Evolutionary conservation across 2,329 filamentous ascomycete species (phyloP), one percentile per base, ranked within the genome.

Genomic region (Cercospora sojina): DNA sequence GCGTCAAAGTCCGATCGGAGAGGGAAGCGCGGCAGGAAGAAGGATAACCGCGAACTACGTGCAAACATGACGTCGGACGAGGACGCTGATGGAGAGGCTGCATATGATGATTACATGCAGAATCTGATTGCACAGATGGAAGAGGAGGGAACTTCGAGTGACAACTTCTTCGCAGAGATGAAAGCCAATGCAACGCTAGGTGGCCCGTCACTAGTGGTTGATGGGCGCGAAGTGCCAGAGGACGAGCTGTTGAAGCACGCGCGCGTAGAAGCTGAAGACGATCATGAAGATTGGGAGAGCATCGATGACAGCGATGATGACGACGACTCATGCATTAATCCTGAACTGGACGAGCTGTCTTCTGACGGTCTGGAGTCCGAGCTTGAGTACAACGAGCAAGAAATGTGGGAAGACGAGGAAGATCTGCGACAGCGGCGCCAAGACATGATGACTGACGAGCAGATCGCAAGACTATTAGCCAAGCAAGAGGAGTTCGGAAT

Each of bases 71-170:
- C 73, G 18, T 84, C 89, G 18, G 86, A 82, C n/a, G 73, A 73
- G 29, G 70, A 66, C 35, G 62, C 65, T 23, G 51, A 59, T 49
- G 68, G 69, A 32, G 73, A 75, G 32, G 49, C 79, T 88, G 71
- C 85, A n/a, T 74, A 75, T 47, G 70, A 86, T 1, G 91, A 93
- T 73, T 93, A 93, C 72, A 88, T 92, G 73, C 84, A 86, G 51
- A 91, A 92, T 68, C 83, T 91, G 73, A 79, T 78, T 18, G 82
- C 73, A 18, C 71, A 75, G 63, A 59, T 74, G 25, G 71, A 76
- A 5, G 72, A 69, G 57, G 72, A 72, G 25, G 69, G 64, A 18
- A 51, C 51, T 27, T 59, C 71, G 18, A 65, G 64, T 4, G 65
- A 68, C 9, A 41, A 47, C 3, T 29, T 67, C 27, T 16, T 69